Evolutionary conservation across 2,329 filamentous ascomycete species (phyloP), one percentile per base, ranked within the genome.

Genomic region (Dactylellina leptospora): DNA sequence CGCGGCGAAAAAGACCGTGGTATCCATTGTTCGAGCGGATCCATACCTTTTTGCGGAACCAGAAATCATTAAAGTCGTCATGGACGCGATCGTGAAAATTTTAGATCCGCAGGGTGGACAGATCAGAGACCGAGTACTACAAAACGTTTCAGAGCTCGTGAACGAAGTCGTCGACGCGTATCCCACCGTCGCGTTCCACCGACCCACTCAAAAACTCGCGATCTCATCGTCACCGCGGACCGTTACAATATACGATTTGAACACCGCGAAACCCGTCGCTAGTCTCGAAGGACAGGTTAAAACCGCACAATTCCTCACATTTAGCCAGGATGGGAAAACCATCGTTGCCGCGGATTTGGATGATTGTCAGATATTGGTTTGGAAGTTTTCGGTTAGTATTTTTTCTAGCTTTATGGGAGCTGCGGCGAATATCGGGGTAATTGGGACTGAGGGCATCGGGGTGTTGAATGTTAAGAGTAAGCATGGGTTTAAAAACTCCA

Each of bases 401-500:
- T 63, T 76, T 45, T 73, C 69, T 28, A 76, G 74, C 50, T 76
- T 76, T 59, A 75, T 76, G 20, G 75, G 75, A 0, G 63, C 74
- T 2, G 73, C 73, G 18, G 70, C 69, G 22, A 69, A 51, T 27
- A 56, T 73, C 23, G 69, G 69, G n/a, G 53, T 58, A 20, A 48
- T 61, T 9, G 69, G 69, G 22, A 44, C 54, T 2, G 75, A 75
- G 42, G 74, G 74, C 1, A 72, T 75, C 47, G 74, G 74, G 11
- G 45, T 73, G 16, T 44, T 76, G 20, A 58, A 47, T 16, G 61
- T 70, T 9, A 75, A 66, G 30, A 64, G 36, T 40, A 76, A 50
- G 36, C 51, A 74, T 58, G n/a, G 22, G 9, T 72, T 76, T 27
- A 69, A 59, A 33, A 76, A 75, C 42, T 59, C 62, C 25, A 70